A percentile compares a stretch with the other conserved stretches of the same genome.
These are phyloP conservation scores for Colletotrichum melonis DNA, from an alignment of 2,329 filamentous ascomycete species.

Conservation along the genomic window DNA sequence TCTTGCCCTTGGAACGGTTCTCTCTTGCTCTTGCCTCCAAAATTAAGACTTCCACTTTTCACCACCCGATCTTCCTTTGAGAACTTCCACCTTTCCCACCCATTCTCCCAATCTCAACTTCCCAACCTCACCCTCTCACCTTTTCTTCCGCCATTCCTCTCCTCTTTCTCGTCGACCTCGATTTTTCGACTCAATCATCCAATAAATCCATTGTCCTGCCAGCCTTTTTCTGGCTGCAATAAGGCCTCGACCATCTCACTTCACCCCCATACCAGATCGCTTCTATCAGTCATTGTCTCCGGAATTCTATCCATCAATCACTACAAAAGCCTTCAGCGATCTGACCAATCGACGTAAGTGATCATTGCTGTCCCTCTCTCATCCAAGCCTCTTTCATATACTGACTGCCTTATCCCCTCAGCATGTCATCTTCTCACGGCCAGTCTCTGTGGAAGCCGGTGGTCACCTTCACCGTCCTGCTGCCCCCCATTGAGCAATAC, in stretches of 20 bases:
- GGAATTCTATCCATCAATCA: background rate
- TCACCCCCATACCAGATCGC: too few species aligned
- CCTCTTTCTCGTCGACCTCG: too few species aligned
- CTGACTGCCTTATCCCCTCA: background rate
- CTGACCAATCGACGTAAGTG: background rate
- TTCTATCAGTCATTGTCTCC: too few species aligned
- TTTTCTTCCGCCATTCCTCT: too few species aligned
- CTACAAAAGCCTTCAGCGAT: background rate
- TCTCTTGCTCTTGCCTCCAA: background rate
- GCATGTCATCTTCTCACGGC: background rate
- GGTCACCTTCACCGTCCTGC: background rate
- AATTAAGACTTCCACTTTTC: background rate
- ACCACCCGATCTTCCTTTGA: background rate
- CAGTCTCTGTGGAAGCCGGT: background rate
- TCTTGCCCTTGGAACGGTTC: background rate
- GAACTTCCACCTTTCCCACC: background rate
- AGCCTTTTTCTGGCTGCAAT: background rate
- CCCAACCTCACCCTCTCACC: background rate
- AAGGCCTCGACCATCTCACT: too few species aligned
- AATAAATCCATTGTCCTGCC: too few species aligned
- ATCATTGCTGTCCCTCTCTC: background rate
- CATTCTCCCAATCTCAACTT: background rate
- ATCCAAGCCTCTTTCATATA: background rate
- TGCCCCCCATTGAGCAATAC: background rate
- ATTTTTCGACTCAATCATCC: too few species aligned